A percentile compares a stretch with the other conserved stretches of the same genome.
Evolutionary conservation across 768 basidiomycete species (phyloP).

Genomic region (Mycena epipterygia): DNA sequence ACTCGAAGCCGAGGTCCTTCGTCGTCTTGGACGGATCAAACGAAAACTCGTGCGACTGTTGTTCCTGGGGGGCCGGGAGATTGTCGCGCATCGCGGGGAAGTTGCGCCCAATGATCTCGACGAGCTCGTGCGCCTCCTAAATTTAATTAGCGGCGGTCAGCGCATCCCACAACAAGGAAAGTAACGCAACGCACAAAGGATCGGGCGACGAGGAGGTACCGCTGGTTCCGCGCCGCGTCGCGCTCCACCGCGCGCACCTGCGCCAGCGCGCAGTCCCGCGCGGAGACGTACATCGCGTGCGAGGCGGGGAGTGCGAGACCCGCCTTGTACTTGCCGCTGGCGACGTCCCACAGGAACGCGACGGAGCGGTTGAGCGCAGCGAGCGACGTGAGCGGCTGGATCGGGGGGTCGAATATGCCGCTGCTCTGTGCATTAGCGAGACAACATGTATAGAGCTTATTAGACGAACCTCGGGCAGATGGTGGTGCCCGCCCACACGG

Average conservation of each 20-base stretch:
- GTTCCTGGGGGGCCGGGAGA: not conserved
- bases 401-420: constrained; percentile 36
- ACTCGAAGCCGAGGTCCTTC: not conserved
- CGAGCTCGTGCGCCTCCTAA: not conserved
- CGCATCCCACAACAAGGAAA: not conserved
- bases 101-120: not conserved
- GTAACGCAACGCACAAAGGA: not conserved
- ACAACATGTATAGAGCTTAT: not conserved
- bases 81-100: constrained; percentile 5
- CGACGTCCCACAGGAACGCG: constrained; percentile 15
- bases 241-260: constrained; percentile 60
- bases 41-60: not conserved
- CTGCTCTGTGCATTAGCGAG: not conserved
- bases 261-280: constrained; percentile 61
- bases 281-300: constrained; percentile 48
- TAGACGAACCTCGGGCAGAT: constrained; percentile 1
- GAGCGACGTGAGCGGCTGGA: constrained; percentile 45
- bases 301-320: not conserved
- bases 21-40: not conserved
- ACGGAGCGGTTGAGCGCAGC: constrained; percentile 46
- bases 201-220: constrained; percentile 50
- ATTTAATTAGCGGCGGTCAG: no score
- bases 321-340: not conserved
- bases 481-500: constrained; percentile 1
- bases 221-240: constrained; percentile 57